phyloP scores from a whole-genome alignment of 495 filamentous ascomycete genomes.

The Podospora conica region DNA sequence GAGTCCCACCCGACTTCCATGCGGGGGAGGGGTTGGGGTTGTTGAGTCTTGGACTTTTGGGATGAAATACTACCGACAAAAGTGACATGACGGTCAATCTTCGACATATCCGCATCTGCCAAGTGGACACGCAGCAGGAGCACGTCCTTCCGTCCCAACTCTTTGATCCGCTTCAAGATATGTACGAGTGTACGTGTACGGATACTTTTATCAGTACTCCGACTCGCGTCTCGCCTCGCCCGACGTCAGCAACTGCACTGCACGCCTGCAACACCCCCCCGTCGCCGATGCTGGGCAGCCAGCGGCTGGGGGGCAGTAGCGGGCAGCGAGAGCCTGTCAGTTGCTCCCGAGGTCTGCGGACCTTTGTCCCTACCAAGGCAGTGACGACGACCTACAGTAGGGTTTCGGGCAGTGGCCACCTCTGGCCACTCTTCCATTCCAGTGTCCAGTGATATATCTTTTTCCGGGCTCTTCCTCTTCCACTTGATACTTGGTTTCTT shows the following conservation, averaged over 20 bases:
- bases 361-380: neutral
- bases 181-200: neutral
- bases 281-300: neutral
- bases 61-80: neutral
- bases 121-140: neutral
- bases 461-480: neutral
- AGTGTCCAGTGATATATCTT: neutral
- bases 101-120: neutral
- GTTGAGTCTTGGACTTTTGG: neutral
- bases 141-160: neutral
- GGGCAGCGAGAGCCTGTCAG: neutral
- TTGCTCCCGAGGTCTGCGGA: neutral
- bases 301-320: too few relatives aligned
- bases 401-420: neutral
- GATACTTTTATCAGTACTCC: neutral
- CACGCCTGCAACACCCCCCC: neutral
- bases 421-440: neutral
- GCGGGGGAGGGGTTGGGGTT: neutral
- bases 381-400: neutral
- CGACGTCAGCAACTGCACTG: neutral
- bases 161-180: neutral
- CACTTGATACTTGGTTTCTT: slow-evolving; percentile 3
- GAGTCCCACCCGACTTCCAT: neutral
- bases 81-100: neutral
- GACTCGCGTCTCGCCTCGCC: neutral